Conservation (phyloP, 768 basidiomycete genomes). For the Jaapia argillacea region DNA sequence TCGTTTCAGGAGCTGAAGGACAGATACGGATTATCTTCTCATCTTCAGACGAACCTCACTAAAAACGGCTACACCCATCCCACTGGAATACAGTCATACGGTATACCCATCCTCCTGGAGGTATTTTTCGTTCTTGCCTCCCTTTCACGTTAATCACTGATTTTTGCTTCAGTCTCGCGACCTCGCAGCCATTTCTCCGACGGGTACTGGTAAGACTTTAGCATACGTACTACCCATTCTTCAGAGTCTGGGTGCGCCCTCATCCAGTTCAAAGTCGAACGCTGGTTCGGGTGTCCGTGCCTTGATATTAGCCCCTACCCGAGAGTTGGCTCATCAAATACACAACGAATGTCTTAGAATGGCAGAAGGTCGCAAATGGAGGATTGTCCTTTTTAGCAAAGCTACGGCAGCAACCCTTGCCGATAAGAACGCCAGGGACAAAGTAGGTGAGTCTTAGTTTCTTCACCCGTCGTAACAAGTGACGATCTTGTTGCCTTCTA, state of each 20-base stretch:
- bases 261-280: slow-evolving; percentile 33
- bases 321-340: slow-evolving; percentile 95
- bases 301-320: slow-evolving; percentile 81
- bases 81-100: slow-evolving; percentile 75
- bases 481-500: slow-evolving; percentile 18
- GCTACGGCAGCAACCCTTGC: slow-evolving; percentile 77
- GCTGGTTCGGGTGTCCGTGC: slow-evolving; percentile 59
- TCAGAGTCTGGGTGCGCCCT: slow-evolving; percentile 43
- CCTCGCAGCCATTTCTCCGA: slow-evolving; percentile 90
- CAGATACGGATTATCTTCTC: slow-evolving; percentile 47
- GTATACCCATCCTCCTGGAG: slow-evolving; percentile 72
- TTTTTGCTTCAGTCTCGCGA: slow-evolving; percentile 52
- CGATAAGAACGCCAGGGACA: slow-evolving; percentile 62
- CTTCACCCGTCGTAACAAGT: neutral
- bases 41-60: slow-evolving; percentile 53
- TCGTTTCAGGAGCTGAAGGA: slow-evolving; percentile 50
- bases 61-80: slow-evolving; percentile 54
- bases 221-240: slow-evolving; percentile 85
- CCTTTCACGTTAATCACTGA: neutral
- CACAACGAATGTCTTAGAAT: slow-evolving; percentile 83
- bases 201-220: slow-evolving; percentile 95
- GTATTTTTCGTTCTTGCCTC: slow-evolving; percentile 26
- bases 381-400: slow-evolving; percentile 75
- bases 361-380: slow-evolving; percentile 76
- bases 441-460: slow-evolving; percentile 52